These are phyloP conservation scores for Brassica cretica DNA, from an alignment of 345 rosid species.

Conservation along the genomic window DNA sequence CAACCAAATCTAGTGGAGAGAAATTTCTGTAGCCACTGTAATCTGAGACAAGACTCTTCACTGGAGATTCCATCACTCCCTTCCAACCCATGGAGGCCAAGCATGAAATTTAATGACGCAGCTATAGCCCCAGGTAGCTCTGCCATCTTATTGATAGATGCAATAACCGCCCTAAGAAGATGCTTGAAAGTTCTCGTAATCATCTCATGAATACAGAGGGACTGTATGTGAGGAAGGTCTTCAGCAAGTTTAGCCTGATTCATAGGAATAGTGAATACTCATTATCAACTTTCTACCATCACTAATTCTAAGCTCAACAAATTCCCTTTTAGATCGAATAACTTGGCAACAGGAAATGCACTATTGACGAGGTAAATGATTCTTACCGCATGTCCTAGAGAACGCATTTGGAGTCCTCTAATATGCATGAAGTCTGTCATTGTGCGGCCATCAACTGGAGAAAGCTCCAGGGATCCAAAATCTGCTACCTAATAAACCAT, in stretches of 20 bases:
- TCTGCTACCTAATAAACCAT: slow-evolving; percentile 71
- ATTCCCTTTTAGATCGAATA: slow-evolving; percentile 6
- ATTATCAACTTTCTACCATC: slow-evolving; percentile 5
- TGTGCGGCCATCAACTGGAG: slow-evolving; percentile 97
- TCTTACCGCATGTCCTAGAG: slow-evolving; percentile 84
- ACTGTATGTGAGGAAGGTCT: slow-evolving; percentile 89
- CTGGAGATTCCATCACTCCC: slow-evolving; percentile 45
- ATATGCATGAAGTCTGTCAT: slow-evolving; percentile 96
- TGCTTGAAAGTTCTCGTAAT: slow-evolving; percentile 85
- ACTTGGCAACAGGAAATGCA: slow-evolving; percentile 14
- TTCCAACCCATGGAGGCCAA: slow-evolving; percentile 56
- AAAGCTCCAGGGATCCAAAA: slow-evolving; percentile 95
- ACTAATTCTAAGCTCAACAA: slow-evolving; percentile 10
- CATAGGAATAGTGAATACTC: slow-evolving; percentile 15
- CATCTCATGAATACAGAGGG: slow-evolving; percentile 94
- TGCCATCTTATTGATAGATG: slow-evolving; percentile 58
- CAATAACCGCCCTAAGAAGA: slow-evolving; percentile 79
- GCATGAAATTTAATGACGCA: slow-evolving; percentile 72
- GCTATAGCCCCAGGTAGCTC: slow-evolving; percentile 75
- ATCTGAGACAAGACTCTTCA: slow-evolving; percentile 48
- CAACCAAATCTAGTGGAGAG: slow-evolving; percentile 73
- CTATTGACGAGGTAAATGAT: slow-evolving; percentile 13
- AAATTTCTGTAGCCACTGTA: slow-evolving; percentile 77
- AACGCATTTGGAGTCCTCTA: slow-evolving; percentile 88
- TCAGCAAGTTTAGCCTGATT: slow-evolving; percentile 90